Evolutionary conservation across 352 stramenopile species (phyloP).

Genomic region (Globisporangium heterothallicum): DNA sequence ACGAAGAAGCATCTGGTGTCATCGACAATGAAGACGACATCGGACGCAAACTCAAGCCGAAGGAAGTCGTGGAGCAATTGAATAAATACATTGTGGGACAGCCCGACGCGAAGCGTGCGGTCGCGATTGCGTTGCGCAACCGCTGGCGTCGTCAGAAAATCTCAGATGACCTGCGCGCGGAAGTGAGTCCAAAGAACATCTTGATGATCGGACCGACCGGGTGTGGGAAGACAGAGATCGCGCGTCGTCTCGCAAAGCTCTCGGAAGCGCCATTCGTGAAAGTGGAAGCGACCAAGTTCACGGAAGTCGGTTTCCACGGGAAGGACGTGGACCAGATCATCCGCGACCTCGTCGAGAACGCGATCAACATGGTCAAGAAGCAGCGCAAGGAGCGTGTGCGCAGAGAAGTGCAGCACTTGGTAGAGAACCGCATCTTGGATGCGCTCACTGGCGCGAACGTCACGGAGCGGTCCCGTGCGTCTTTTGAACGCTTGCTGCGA

Average conservation of each 20-base stretch:
- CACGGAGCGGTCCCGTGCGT: constrained; percentile 75
- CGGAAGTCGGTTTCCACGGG: constrained; percentile 98
- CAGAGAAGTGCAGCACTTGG: constrained; percentile 89
- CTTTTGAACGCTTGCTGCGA: constrained; percentile 91
- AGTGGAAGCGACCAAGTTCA: constrained; percentile 99
- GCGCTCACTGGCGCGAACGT: constrained; percentile 88
- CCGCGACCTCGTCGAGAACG: constrained; percentile 97
- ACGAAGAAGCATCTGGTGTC: constrained; percentile 14
- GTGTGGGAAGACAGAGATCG: constrained; percentile 98
- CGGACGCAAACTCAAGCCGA: constrained; percentile 84
- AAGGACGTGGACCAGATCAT: constrained; percentile 99
- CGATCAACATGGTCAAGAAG: constrained; percentile 96
- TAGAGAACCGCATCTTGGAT: constrained; percentile 95
- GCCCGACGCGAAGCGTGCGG: constrained; percentile 94
- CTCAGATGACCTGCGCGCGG: constrained; percentile 81
- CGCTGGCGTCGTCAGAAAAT: constrained; percentile 96
- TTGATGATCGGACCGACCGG: constrained; percentile 99
- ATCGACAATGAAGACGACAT: constrained; percentile 38
- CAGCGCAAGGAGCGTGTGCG: constrained; percentile 89
- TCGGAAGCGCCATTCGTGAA: constrained; percentile 97
- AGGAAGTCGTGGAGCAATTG: constrained; percentile 92
- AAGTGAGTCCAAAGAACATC: constrained; percentile 99
- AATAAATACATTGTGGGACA: constrained; percentile 99
- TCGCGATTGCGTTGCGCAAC: constrained; percentile 98
- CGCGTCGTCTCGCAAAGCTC: constrained; percentile 94